Evolutionary conservation across 2,329 filamentous ascomycete genomes (phyloP).

Genomic region (Colletotrichum chlorophyti): DNA sequence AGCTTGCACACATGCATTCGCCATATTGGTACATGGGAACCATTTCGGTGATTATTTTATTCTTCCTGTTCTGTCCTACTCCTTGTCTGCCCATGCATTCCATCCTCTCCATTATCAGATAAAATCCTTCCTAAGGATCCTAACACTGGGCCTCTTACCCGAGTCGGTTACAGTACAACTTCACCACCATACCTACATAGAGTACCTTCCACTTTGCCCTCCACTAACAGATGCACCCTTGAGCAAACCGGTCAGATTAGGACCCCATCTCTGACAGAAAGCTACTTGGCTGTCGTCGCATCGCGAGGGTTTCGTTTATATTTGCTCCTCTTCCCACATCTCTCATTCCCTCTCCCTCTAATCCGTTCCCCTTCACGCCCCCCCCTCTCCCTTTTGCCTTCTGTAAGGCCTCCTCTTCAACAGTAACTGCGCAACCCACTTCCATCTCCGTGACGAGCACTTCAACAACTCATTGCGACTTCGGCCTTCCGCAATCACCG

Average conservation of each 20-base stretch:
- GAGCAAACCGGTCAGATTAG: too few species aligned
- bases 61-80: too few species aligned
- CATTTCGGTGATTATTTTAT: too few species aligned
- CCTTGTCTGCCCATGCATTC: too few species aligned
- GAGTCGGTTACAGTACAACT: too few species aligned
- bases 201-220: not conserved
- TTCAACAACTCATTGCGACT: conserved; percentile 28
- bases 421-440: conserved; percentile 16
- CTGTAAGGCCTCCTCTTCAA: conserved; percentile 24
- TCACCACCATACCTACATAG: not conserved
- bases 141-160: too few species aligned
- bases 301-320: conserved; percentile 15
- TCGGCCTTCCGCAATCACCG: conserved; percentile 24
- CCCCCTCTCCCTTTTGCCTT: not conserved
- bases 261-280: conserved; percentile 24
- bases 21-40: too few species aligned
- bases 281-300: conserved; percentile 21
- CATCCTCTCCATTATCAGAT: too few species aligned
- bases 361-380: not conserved
- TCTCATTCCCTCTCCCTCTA: not conserved
- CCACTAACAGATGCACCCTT: too few species aligned
- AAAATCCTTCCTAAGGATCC: too few species aligned
- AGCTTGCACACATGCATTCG: conserved; percentile 22
- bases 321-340: not conserved
- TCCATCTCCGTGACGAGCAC: conserved; percentile 20